A percentile compares a stretch with the other conserved stretches of the same genome.
phyloP scores from a whole-genome alignment of 805 yeast genomes.

The Yamadazyma sp. region DNA sequence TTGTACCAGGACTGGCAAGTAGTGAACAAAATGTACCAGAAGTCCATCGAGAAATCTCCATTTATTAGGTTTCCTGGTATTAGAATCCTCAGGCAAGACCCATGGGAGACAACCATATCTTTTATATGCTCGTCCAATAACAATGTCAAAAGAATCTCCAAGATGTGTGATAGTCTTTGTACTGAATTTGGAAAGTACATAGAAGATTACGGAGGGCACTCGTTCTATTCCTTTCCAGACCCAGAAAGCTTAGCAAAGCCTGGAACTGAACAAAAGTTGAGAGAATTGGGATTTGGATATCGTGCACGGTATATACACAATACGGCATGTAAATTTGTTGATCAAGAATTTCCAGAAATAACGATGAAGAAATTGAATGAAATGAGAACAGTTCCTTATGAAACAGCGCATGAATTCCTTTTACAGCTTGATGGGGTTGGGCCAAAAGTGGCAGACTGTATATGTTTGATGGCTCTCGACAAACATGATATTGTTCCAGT shows the following conservation, averaged over 20 bases:
- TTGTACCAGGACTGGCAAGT: constrained; percentile 63
- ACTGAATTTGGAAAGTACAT: constrained; percentile 63
- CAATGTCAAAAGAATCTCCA: constrained; percentile 88
- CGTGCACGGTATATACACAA: constrained; percentile 83
- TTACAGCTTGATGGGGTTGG: constrained; percentile 84
- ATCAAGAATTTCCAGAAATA: constrained; percentile 37
- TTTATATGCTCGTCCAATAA: constrained; percentile 96
- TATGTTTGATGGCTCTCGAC: constrained; percentile 85
- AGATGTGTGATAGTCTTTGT: constrained; percentile 85
- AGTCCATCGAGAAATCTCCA: constrained; percentile 29
- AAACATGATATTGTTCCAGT: constrained; percentile 89
- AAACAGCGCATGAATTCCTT: constrained; percentile 56
- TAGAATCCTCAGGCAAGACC: constrained; percentile 86
- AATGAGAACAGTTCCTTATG: constrained; percentile 48
- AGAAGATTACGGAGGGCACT: constrained; percentile 50
- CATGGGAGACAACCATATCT: constrained; percentile 91
- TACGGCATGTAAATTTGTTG: constrained; percentile 62
- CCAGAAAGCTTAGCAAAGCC: constrained; percentile 49
- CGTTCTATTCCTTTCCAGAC: constrained; percentile 72
- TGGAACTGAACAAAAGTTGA: constrained; percentile 40
- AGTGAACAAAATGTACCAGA: constrained; percentile 50
- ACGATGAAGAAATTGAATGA: constrained; percentile 36
- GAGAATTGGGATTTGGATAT: constrained; percentile 76
- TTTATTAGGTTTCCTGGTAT: constrained; percentile 59
- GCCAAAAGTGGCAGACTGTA: constrained; percentile 97